These are phyloP conservation scores for Oryza nivara DNA, from an alignment of 176 grass and related monocot genomes.

Conservation along the genomic window DNA sequence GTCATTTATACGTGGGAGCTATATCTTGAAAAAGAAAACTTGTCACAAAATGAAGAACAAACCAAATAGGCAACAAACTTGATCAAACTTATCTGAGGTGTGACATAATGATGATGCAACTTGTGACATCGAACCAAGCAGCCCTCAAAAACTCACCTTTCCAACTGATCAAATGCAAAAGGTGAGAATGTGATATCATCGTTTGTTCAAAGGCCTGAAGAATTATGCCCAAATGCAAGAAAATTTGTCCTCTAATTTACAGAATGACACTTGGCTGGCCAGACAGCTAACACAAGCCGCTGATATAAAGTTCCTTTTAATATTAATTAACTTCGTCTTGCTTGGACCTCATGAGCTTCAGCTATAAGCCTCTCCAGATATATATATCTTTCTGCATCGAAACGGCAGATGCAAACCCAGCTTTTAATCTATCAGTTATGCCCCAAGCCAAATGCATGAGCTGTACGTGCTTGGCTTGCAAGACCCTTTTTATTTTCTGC, in stretches of 20 bases:
- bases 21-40: not conserved
- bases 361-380: not conserved
- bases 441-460: constrained; percentile 14
- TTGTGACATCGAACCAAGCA: too few species aligned
- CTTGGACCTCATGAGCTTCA: not conserved
- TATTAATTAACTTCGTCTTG: not conserved
- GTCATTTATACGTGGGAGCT: too few species aligned
- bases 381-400: not conserved
- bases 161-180: not conserved
- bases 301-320: not conserved
- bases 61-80: too few species aligned
- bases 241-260: not conserved
- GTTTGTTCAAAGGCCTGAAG: not conserved
- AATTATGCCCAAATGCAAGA: not conserved
- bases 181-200: not conserved
- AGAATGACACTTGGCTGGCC: not conserved
- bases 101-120: too few species aligned
- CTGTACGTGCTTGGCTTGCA: not conserved
- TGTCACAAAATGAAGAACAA: not conserved
- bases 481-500: not conserved
- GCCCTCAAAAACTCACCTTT: too few species aligned
- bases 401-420: not conserved
- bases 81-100: too few species aligned
- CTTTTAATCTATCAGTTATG: not conserved
- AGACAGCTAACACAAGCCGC: not conserved